phyloP scores from a whole-genome alignment of 768 basidiomycete species.

The Tremella mesenterica region DNA sequence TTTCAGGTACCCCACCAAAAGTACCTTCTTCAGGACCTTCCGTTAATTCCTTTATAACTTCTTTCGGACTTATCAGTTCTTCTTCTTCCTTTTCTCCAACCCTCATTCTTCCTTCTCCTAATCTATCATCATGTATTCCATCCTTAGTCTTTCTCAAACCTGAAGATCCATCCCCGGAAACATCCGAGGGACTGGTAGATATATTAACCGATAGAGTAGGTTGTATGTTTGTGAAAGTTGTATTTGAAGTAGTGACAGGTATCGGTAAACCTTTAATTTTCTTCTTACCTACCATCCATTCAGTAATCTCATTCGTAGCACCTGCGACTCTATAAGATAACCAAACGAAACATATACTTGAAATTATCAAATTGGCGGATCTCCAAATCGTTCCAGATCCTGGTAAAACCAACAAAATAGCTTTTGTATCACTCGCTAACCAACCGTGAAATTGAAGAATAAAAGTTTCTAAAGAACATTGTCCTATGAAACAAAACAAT shows the following conservation, averaged over 20 bases:
- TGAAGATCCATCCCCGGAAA: too few species aligned
- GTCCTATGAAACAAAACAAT: slow-evolving; percentile 71
- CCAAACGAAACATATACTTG: slow-evolving; percentile 70
- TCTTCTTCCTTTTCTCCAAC: background rate
- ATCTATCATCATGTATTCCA: too few species aligned
- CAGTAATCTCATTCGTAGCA: slow-evolving; percentile 66
- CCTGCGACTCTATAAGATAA: slow-evolving; percentile 65
- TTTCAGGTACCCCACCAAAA: slow-evolving; percentile 37
- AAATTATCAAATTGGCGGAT: slow-evolving; percentile 66
- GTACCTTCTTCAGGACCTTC: slow-evolving; percentile 26
- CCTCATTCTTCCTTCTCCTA: background rate
- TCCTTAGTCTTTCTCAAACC: too few species aligned
- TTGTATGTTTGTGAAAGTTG: too few species aligned
- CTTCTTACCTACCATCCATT: slow-evolving; percentile 46
- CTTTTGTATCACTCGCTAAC: slow-evolving; percentile 75
- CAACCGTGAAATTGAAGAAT: slow-evolving; percentile 79
- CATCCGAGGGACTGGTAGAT: background rate
- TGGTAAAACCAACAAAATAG: slow-evolving; percentile 68
- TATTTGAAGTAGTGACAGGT: slow-evolving; percentile 26
- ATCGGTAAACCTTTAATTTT: slow-evolving; percentile 26
- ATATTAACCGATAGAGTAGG: background rate
- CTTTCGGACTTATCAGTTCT: slow-evolving; percentile 19
- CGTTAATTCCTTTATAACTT: slow-evolving; percentile 30
- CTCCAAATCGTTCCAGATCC: slow-evolving; percentile 57
- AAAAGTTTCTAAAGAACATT: slow-evolving; percentile 82